Base-by-base conservation (phyloP, 495 filamentous ascomycete genomes). In the Penicillium dipodomyicola region DNA sequence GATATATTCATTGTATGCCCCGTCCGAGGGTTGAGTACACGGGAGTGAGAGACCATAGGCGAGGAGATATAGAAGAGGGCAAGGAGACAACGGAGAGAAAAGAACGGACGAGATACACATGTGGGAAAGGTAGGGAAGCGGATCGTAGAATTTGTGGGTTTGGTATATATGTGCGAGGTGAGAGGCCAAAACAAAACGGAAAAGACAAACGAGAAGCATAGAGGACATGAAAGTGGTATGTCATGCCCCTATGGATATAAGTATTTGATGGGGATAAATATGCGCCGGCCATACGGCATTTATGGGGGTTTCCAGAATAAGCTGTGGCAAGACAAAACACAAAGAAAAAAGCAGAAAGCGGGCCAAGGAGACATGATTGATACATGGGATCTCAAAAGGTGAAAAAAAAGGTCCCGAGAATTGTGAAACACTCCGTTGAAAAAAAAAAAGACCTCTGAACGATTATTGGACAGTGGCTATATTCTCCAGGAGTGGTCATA, bases 291-390 rank as follows among this genome's bases (percentile, higher is more conserved):
- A 59, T 53, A 46, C 42, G 42, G 32, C 59, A 61, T 64, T 65
- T 65, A 62, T 65, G 27, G 29, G 29, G 42, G 61, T 63, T 67
- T 67, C 63, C 60, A 49, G 52, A 54, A 60, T 41, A 62, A 49
- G 22, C 59, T 46, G 60, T 35, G 27, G 23, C 30, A 35, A 57
- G 54, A 42, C 27, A 23, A 49, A 51, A 49, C 41, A 23, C 56
- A 53, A 56, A 49, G 51, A 23, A 23, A 33, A 54, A 60, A 71
- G 47, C 56, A 56, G 65, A 57, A 49, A 52, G 32, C 35, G 60
- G 63, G 65, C 64, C 68, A 71, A 67, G 53, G 60, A 65, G 46
- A 67, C 61, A 67, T 67, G 52, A 29, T 41, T 52, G 63, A 67
- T 68, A 67, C 64, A 69, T 60, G 57, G 65, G 61, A 63, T 58